Evolutionary conservation across 2,329 filamentous ascomycete genomes (phyloP).

Genomic region (Apiospora arundinis): DNA sequence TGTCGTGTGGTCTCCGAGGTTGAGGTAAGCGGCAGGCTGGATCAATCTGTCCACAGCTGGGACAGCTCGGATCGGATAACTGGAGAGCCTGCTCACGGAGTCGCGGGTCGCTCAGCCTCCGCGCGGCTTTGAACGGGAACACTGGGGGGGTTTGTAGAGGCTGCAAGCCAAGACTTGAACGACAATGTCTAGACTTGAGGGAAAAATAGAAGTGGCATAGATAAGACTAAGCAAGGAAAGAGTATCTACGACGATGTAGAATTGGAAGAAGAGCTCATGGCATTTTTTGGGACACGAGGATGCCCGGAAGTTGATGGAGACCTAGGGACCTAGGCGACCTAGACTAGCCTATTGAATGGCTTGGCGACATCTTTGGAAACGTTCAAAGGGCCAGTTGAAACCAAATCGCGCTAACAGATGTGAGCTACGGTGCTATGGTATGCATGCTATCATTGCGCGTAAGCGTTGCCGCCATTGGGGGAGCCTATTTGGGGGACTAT

Average conservation of each 20-base stretch:
- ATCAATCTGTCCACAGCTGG: slow-evolving; percentile 17
- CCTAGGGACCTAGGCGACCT: neutral
- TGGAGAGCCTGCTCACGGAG: slow-evolving; percentile 15
- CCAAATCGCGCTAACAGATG: neutral
- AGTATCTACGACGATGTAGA: neutral
- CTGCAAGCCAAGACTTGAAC: neutral
- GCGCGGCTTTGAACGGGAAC: slow-evolving; percentile 7
- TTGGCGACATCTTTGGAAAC: slow-evolving; percentile 12
- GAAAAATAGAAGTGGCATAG: no score
- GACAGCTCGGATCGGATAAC: slow-evolving; percentile 10
- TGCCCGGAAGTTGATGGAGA: slow-evolving; percentile 11
- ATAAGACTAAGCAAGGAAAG: neutral
- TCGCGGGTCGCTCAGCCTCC: slow-evolving; percentile 14
- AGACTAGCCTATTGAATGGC: neutral
- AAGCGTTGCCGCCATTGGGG: neutral
- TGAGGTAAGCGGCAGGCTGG: neutral
- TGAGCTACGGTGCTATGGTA: neutral
- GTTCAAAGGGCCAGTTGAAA: slow-evolving; percentile 2
- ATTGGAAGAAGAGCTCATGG: slow-evolving; percentile 17
- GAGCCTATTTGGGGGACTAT: neutral
- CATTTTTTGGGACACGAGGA: slow-evolving; percentile 9
- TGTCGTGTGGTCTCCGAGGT: neutral
- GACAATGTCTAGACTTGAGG: neutral
- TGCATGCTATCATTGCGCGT: slow-evolving; percentile 8
- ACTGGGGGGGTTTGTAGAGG: neutral